A percentile compares a stretch with the other conserved stretches of the same genome.
Conservation (phyloP, 331 rosid genomes). For the Rhamnella rubrinervis region DNA sequence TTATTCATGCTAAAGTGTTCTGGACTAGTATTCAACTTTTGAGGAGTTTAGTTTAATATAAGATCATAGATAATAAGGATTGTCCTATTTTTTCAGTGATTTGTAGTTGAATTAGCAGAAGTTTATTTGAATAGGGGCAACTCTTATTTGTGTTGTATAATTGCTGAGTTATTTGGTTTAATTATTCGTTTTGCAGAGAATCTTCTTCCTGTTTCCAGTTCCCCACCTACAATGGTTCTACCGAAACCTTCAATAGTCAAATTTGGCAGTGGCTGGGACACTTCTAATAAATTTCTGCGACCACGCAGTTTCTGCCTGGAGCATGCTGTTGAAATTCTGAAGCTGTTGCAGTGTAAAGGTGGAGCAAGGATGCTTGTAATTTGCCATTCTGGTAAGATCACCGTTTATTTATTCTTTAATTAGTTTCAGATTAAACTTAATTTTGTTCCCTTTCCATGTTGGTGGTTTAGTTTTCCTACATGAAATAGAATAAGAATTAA, state of each 20-base stretch:
- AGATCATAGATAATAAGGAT: background rate
- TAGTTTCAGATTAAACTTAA: constrained; percentile 1
- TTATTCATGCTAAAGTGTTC: background rate
- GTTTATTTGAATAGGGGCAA: background rate
- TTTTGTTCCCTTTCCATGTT: background rate
- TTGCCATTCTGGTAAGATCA: constrained; percentile 90
- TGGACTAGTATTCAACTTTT: constrained; percentile 16
- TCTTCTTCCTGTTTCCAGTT: constrained; percentile 39
- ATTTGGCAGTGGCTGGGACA: constrained; percentile 47
- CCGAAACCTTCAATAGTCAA: constrained; percentile 36
- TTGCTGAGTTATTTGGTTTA: constrained; percentile 26
- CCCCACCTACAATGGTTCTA: constrained; percentile 34
- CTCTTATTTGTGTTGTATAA: constrained; percentile 12
- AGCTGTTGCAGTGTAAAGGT: constrained; percentile 80
- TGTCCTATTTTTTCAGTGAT: background rate
- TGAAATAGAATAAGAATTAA: background rate
- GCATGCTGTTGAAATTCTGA: constrained; percentile 78
- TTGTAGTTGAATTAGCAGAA: background rate
- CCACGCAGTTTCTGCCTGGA: constrained; percentile 95
- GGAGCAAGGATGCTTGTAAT: constrained; percentile 84
- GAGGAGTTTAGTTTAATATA: background rate
- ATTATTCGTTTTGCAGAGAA: constrained; percentile 48
- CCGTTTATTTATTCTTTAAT: background rate
- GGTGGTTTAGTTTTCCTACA: background rate
- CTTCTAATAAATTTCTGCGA: constrained; percentile 57